A percentile compares a stretch with the other conserved stretches of the same genome.
Evolutionary conservation across 2,329 filamentous ascomycete genomes (phyloP).

Genomic region (Colletotrichum neosansevieriae): DNA sequence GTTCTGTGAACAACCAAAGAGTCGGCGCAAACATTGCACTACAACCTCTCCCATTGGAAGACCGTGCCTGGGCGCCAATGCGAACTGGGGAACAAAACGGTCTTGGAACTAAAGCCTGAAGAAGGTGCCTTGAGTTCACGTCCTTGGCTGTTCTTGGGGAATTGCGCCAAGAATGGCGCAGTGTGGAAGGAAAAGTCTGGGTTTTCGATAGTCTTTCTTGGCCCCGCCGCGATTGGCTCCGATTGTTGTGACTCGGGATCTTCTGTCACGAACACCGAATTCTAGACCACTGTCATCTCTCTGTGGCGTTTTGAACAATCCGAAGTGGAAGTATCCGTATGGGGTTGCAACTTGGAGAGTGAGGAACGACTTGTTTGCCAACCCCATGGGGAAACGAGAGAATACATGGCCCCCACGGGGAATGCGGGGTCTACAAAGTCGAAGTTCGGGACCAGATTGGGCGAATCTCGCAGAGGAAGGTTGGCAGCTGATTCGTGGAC

Average conservation of each 20-base stretch:
- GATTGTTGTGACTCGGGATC: neutral
- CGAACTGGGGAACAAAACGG: neutral
- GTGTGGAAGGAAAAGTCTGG: neutral
- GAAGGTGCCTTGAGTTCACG: neutral
- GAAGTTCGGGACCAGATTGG: neutral
- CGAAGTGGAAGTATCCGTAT: neutral
- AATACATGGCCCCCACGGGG: constrained; percentile 8
- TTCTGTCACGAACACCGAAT: constrained; percentile 17
- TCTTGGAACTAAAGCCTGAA: too few species aligned
- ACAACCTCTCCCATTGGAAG: too few species aligned
- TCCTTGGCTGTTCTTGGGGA: constrained; percentile 15
- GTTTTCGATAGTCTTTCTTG: constrained; percentile 14
- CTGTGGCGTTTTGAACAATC: neutral
- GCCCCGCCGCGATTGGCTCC: constrained; percentile 2
- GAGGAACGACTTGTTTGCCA: constrained; percentile 11
- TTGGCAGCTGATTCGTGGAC: neutral
- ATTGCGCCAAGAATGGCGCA: constrained; percentile 1
- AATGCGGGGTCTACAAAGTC: constrained; percentile 7
- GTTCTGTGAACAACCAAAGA: too few species aligned
- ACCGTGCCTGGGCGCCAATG: neutral
- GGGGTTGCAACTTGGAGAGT: neutral
- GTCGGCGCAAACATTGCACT: too few species aligned
- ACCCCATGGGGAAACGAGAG: neutral
- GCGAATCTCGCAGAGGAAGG: constrained; percentile 2
- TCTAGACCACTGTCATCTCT: neutral